Evolutionary conservation across 768 basidiomycete genomes (phyloP).

Genomic region (Amanita polypyramis): DNA sequence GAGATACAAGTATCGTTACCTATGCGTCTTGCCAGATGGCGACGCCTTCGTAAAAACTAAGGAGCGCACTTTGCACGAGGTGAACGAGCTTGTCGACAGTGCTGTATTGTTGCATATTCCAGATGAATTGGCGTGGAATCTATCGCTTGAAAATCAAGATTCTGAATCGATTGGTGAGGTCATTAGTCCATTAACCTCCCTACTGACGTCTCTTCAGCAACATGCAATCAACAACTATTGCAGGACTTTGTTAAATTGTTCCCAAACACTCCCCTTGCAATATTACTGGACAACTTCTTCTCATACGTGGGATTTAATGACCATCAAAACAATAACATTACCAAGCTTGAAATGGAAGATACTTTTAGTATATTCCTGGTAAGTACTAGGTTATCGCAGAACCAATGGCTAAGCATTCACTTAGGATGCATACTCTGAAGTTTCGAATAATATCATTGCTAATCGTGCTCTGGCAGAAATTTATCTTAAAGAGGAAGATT

Average conservation of each 20-base stretch:
- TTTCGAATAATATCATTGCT: constrained; percentile 52
- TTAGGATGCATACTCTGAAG: constrained; percentile 43
- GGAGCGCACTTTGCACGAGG: constrained; percentile 38
- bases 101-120: constrained; percentile 65
- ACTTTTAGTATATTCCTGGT: constrained; percentile 56
- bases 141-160: constrained; percentile 69
- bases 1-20: constrained; percentile 45
- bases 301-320: constrained; percentile 37
- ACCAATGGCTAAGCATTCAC: background rate
- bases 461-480: constrained; percentile 56
- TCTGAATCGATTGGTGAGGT: constrained; percentile 51
- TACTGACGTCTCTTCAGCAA: constrained; percentile 28
- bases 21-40: constrained; percentile 46
- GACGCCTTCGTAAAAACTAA: constrained; percentile 29
- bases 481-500: constrained; percentile 62
- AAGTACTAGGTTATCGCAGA: constrained; percentile 13
- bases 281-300: constrained; percentile 59
- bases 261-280: constrained; percentile 44
- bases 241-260: constrained; percentile 57
- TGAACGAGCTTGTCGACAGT: constrained; percentile 67
- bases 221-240: constrained; percentile 47
- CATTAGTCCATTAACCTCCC: constrained; percentile 3
- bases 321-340: constrained; percentile 26
- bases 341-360: constrained; percentile 32
- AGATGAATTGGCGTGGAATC: constrained; percentile 76